Conservation (phyloP, 768 basidiomycete genomes). For the Psilocybe subaeruginosa region DNA sequence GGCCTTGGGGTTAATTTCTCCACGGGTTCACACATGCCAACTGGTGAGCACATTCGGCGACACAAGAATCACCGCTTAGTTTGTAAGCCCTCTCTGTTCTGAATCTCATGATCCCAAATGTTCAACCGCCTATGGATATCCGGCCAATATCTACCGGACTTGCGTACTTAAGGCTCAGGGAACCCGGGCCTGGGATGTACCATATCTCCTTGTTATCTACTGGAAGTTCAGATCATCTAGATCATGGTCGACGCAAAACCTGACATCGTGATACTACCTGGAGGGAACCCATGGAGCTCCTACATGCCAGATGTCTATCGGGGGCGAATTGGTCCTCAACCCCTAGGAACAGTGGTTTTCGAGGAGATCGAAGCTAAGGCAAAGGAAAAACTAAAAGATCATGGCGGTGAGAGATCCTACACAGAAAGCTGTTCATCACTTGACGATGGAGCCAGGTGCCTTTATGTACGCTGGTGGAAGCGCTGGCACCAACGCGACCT, state of each 20-base stretch:
- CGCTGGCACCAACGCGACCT: constrained; percentile 73
- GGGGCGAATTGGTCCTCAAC: constrained; percentile 40
- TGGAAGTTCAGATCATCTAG: neutral
- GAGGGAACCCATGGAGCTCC: constrained; percentile 37
- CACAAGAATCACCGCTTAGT: neutral
- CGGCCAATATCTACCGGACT: constrained; percentile 2
- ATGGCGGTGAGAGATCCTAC: constrained; percentile 42
- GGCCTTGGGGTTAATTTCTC: neutral
- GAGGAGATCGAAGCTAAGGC: constrained; percentile 72
- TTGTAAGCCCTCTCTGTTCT: neutral
- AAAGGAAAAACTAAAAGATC: constrained; percentile 60
- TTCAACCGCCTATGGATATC: neutral
- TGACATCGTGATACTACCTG: neutral
- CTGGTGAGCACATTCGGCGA: neutral
- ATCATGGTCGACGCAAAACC: constrained; percentile 8
- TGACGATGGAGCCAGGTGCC: constrained; percentile 40
- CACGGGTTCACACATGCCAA: neutral
- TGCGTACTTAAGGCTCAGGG: neutral
- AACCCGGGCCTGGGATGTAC: neutral
- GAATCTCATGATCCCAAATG: constrained; percentile 5
- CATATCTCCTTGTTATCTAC: neutral
- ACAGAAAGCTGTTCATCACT: neutral
- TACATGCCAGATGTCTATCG: constrained; percentile 44
- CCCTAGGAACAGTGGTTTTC: constrained; percentile 62
- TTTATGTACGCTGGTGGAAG: constrained; percentile 80